Conservation (phyloP, 208 protist species). For the Leishmania tarentolae region DNA sequence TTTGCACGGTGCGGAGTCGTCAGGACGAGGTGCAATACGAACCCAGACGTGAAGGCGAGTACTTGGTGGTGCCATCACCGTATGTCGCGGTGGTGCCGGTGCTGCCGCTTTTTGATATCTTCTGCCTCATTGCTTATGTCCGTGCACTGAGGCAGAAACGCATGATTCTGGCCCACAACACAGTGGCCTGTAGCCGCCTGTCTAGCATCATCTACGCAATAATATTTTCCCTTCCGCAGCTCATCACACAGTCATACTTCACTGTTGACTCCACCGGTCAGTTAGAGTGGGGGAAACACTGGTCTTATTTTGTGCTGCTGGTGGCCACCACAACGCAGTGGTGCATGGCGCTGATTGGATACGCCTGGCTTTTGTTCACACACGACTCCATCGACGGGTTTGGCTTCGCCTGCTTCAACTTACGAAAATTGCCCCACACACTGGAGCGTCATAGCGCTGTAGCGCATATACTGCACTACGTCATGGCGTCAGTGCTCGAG, state of each 20-base stretch:
- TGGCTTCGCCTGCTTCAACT: constrained; percentile 77
- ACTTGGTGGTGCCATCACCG: constrained; percentile 52
- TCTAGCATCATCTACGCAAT: constrained; percentile 54
- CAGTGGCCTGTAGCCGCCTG: constrained; percentile 51
- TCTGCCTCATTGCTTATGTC: constrained; percentile 51
- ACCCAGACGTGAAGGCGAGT: constrained; percentile 12
- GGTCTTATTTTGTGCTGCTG: constrained; percentile 45
- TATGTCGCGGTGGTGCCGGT: constrained; percentile 66
- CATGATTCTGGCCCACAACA: constrained; percentile 65
- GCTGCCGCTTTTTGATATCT: constrained; percentile 72
- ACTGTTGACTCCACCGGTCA: constrained; percentile 20
- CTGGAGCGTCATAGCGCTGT: constrained; percentile 45
- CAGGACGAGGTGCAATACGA: constrained; percentile 55
- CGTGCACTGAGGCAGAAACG: constrained; percentile 31
- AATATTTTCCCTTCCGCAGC: constrained; percentile 69
- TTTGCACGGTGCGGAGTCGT: constrained; percentile 58
- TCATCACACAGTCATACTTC: constrained; percentile 65
- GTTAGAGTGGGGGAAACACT: background rate
- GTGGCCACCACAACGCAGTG: constrained; percentile 42
- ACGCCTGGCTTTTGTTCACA: constrained; percentile 44
- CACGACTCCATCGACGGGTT: constrained; percentile 68
- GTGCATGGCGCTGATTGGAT: constrained; percentile 47
- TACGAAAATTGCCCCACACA: constrained; percentile 25
- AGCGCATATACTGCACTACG: constrained; percentile 41
- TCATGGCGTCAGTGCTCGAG: constrained; percentile 64